Base-by-base conservation (phyloP, 1,284 basidiomycete genomes). In the Heterobasidion irregulare region DNA sequence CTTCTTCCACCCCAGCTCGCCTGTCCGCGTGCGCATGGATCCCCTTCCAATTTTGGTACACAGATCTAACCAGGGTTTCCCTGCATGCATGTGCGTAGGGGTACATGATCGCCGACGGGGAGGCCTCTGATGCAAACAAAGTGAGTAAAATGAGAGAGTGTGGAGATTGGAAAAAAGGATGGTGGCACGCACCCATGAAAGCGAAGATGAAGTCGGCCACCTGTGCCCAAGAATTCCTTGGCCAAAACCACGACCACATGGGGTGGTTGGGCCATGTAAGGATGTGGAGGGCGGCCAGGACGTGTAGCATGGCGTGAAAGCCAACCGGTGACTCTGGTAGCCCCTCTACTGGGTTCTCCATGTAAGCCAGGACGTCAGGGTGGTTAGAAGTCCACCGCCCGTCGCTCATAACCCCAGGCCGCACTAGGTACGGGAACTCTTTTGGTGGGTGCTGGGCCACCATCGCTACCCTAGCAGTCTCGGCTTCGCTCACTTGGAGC, bases 401-500 rank as follows among this genome's bases (percentile, higher is more conserved):
- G 36, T 61, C 57, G 52, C 54, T 58, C 56, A 61, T 55, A 44
- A 61, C 59, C 48, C 60, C 60, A 26, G 47, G 54, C 38, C 52
- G 32, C 19, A 60, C 47, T 8, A 18, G 35, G 51, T 35, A 7
- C 33, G 56, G 59, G 44, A 55, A 46, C 47, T 45, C 48, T 41
- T 35, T 51, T 26, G 51, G 56, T 19, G 50, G 50, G 26, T 34
- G 19, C 44, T 54, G 36, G 3, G 50, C 50, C 34, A 50, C 45
- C 44, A 57, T 26, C 34, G 46, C 53, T 16, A 41, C 51, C 43
- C 59, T 46, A n/a, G 52, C 18, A 38, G 50, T 2, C 16, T 44
- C 41, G 44, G 13, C 41, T 36, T 55, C 33, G 52, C 55, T 53
- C 2, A 43, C 47, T 12, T 44, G 15, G 56, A 61, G 59, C n/a